Evolutionary conservation across 2,329 filamentous ascomycete genomes (phyloP), one percentile per base, ranked within the genome.

Genomic region (Epichloe gansuensis): DNA sequence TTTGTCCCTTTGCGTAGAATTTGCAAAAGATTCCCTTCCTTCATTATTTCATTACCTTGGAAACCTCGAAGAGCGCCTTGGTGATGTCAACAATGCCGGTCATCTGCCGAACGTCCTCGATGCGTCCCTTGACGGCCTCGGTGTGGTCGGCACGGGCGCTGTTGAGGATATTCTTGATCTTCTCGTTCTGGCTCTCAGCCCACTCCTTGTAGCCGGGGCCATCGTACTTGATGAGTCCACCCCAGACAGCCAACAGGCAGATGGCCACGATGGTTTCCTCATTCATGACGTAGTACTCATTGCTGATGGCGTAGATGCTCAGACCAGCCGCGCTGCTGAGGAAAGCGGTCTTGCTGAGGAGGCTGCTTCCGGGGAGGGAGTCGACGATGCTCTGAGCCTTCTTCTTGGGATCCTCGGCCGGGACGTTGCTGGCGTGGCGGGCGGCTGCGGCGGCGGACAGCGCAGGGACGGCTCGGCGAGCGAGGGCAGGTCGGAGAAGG

Each of bases 221-320:
- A 66, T 87, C 89, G 70, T 89, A 96, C 74, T 94, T 93, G 76
- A 88, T 91, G 64, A 95, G 80, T 57, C 84, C 89, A 66, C 78
- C 85, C 85, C 95, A 98, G 68, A 97, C 87, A 69, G 85, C 89
- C 68, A 97, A 77, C 65, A 98, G 79, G 71, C 87, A 93, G 75
- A 98, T 81, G 60, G 88, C 87, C 67, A 95, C 87, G 68, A 98
- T 87, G 58, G 90, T 87, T 79, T 98, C 93, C 80, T 98, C 93
- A 77, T 98, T 98, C 74, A 98, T 80, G 70, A 98, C 89, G 75
- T 96, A 97, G 78, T 97, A 89, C 82, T 98, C 93, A 76, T 95
- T 98, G 84, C 87, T 94, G 75, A 98, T 89, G 66, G 89, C 93
- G 69, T 93, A 95, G 71, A 95, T 81, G 66, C 87, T 90, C 63